Evolutionary conservation across 2,329 filamentous ascomycete species (phyloP).

Genomic region (Cladorrhinum sp.): DNA sequence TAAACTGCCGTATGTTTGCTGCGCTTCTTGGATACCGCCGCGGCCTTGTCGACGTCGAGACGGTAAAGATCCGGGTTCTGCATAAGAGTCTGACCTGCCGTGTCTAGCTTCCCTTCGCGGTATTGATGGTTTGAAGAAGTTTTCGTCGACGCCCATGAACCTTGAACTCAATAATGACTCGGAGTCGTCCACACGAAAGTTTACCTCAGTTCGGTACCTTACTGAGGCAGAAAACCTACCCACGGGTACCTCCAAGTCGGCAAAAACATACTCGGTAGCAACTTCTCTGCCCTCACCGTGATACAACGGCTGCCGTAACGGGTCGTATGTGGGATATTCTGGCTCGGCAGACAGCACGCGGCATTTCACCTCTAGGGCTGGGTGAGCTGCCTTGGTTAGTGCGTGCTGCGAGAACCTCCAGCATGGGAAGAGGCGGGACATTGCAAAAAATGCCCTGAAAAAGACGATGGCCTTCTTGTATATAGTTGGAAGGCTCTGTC

Average conservation of each 20-base stretch:
- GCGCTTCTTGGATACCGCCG: constrained; percentile 53
- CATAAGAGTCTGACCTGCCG: constrained; percentile 38
- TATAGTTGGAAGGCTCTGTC: constrained; percentile 70
- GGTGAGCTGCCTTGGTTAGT: constrained; percentile 67
- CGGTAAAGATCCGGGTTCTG: constrained; percentile 73
- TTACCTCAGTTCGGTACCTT: constrained; percentile 82
- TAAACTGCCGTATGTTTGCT: constrained; percentile 83
- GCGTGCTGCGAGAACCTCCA: constrained; percentile 79
- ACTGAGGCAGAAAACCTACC: constrained; percentile 80
- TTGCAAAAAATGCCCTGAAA: constrained; percentile 83
- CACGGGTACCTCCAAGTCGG: constrained; percentile 79
- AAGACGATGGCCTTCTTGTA: constrained; percentile 98
- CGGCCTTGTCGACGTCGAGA: constrained; percentile 48
- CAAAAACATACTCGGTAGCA: constrained; percentile 75
- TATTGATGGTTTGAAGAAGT: constrained; percentile 78
- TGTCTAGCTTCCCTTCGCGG: constrained; percentile 39
- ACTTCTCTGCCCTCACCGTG: constrained; percentile 61
- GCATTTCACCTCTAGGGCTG: constrained; percentile 70
- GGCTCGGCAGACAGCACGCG: constrained; percentile 66
- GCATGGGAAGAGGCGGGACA: constrained; percentile 76
- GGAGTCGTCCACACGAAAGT: constrained; percentile 86
- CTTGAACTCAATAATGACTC: constrained; percentile 88
- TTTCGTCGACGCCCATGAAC: constrained; percentile 88
- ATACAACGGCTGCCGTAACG: constrained; percentile 67
- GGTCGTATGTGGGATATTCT: constrained; percentile 58